Percentiles rank a stretch among this genome's conserved stretches.
Evolutionary conservation across 305 asterid species (phyloP).

Genomic region (Ruellia speciosa): DNA sequence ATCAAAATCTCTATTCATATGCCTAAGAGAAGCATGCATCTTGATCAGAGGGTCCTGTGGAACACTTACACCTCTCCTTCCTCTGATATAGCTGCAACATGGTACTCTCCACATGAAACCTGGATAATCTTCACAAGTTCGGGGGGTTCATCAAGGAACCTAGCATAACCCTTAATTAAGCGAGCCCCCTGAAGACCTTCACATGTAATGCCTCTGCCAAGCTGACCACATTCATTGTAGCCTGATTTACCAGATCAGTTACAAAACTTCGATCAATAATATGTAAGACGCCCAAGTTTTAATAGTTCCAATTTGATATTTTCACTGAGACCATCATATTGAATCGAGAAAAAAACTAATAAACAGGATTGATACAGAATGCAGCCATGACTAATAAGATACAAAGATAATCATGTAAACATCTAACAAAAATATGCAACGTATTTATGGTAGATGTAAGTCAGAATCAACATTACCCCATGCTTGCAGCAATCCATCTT

Average conservation of each 20-base stretch:
- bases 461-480: slow-evolving; percentile 56
- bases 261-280: slow-evolving; percentile 45
- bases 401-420: slow-evolving; percentile 1
- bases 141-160: slow-evolving; percentile 90
- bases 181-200: slow-evolving; percentile 97
- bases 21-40: slow-evolving; percentile 35
- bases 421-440: slow-evolving; percentile 11
- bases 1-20: slow-evolving; percentile 34
- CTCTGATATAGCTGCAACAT: slow-evolving; percentile 81
- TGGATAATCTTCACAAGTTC: slow-evolving; percentile 84
- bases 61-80: slow-evolving; percentile 98
- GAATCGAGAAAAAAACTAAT: slow-evolving; percentile 8
- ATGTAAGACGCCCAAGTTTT: slow-evolving; percentile 19
- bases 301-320: slow-evolving; percentile 24
- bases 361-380: not conserved
- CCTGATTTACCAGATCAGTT: slow-evolving; percentile 75
- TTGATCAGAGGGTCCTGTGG: slow-evolving; percentile 40
- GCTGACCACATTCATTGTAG: slow-evolving; percentile 97
- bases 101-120: slow-evolving; percentile 97
- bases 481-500: slow-evolving; percentile 85
- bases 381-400: slow-evolving; percentile 11
- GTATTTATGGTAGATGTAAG: slow-evolving; percentile 2
- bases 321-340: slow-evolving; percentile 15
- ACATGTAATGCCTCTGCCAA: slow-evolving; percentile 93
- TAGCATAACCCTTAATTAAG: slow-evolving; percentile 69